phyloP scores from a whole-genome alignment of 306 rosid genomes.

The Cucumis melo region DNA sequence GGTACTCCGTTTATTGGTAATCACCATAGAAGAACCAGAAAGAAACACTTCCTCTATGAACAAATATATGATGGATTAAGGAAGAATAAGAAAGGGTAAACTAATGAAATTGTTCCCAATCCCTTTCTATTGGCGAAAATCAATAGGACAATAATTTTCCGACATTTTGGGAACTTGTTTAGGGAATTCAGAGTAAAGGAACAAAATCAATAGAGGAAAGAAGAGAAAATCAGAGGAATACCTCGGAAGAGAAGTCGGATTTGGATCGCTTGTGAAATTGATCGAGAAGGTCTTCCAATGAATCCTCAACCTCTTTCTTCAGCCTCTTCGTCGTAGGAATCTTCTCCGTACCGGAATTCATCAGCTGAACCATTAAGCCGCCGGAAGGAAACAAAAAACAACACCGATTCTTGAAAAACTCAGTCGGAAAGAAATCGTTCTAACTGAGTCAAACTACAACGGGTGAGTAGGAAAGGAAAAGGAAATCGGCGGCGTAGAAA shows the following conservation, averaged over 20 bases:
- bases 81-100: not conserved
- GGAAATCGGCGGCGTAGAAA: not conserved
- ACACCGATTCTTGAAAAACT: not conserved
- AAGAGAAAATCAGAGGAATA: slow-evolving; percentile 4
- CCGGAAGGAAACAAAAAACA: not conserved
- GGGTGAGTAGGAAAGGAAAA: not conserved
- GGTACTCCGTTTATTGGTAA: not conserved
- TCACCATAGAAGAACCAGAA: not conserved
- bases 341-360: slow-evolving; percentile 36
- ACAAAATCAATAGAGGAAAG: not conserved
- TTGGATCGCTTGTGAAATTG: slow-evolving; percentile 56
- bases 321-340: slow-evolving; percentile 27
- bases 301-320: slow-evolving; percentile 65
- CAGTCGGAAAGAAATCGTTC: not conserved
- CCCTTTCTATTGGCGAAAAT: not conserved
- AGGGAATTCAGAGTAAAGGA: not conserved
- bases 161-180: not conserved
- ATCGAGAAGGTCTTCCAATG: slow-evolving; percentile 38
- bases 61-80: not conserved
- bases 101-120: not conserved
- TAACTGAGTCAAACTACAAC: not conserved
- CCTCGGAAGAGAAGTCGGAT: slow-evolving; percentile 30
- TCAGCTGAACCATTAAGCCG: slow-evolving; percentile 40
- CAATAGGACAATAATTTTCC: not conserved
- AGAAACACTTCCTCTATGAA: not conserved